Conservation (phyloP, 805 yeast species). For the Kodamaea laetipori region DNA sequence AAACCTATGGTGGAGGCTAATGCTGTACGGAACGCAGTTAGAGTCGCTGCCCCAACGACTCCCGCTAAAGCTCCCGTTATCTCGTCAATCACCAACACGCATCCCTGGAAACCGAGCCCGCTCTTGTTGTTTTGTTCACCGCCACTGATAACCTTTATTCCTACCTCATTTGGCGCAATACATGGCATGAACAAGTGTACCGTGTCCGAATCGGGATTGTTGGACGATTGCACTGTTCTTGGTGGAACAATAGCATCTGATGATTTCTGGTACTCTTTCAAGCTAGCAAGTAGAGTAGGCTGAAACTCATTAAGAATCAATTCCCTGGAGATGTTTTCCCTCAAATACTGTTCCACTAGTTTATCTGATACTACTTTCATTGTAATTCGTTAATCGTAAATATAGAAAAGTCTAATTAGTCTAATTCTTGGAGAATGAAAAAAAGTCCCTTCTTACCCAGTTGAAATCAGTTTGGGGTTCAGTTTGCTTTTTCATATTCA, state of each 20-base stretch:
- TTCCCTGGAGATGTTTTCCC: slow-evolving; percentile 20
- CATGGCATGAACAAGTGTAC: slow-evolving; percentile 69
- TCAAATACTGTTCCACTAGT: slow-evolving; percentile 1
- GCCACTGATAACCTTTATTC: slow-evolving; percentile 62
- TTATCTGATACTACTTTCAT: slow-evolving; percentile 12
- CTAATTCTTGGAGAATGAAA: slow-evolving; percentile 7
- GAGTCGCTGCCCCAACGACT: slow-evolving; percentile 55
- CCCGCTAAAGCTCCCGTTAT: slow-evolving; percentile 54
- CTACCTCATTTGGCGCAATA: slow-evolving; percentile 52
- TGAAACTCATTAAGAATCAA: slow-evolving; percentile 37
- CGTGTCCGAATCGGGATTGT: slow-evolving; percentile 34
- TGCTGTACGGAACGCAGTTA: slow-evolving; percentile 71
- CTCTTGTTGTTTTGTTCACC: slow-evolving; percentile 38
- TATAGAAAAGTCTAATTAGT: too few relatives aligned
- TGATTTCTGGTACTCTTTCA: slow-evolving; percentile 43
- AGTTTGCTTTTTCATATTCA: slow-evolving; percentile 8
- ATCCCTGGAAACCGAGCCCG: slow-evolving; percentile 59
- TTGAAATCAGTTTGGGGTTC: background rate
- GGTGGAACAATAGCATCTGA: slow-evolving; percentile 52
- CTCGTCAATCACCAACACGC: slow-evolving; percentile 52
- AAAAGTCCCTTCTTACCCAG: slow-evolving; percentile 3
- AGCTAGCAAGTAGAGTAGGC: slow-evolving; percentile 35
- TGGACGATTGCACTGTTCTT: slow-evolving; percentile 49
- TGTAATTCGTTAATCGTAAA: background rate
- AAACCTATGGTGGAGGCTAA: slow-evolving; percentile 54